phyloP scores from a whole-genome alignment of 1,139 yeast species.

The Taphrina confusa region DNA sequence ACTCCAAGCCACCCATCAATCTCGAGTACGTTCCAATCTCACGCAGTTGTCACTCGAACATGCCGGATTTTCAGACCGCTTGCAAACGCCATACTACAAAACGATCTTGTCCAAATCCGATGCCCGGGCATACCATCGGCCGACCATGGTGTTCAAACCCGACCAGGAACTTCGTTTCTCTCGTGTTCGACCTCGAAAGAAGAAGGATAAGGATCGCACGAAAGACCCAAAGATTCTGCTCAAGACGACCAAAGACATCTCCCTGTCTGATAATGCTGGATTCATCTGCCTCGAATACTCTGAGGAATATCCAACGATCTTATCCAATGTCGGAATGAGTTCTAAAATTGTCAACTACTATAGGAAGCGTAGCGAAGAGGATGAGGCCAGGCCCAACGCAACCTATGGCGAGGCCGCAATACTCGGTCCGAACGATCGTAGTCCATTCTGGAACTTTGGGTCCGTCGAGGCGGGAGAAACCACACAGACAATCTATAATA shows the following conservation, averaged over 20 bases:
- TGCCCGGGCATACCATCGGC: slow-evolving; percentile 78
- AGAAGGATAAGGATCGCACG: slow-evolving; percentile 79
- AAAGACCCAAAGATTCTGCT: slow-evolving; percentile 55
- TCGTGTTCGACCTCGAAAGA: slow-evolving; percentile 75
- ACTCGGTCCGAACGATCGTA: slow-evolving; percentile 88
- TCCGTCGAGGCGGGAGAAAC: slow-evolving; percentile 92
- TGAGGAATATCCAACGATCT: slow-evolving; percentile 81
- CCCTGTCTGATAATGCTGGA: slow-evolving; percentile 79
- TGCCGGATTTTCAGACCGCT: slow-evolving; percentile 77
- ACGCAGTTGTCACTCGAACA: slow-evolving; percentile 92
- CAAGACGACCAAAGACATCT: slow-evolving; percentile 68
- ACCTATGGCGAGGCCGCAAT: slow-evolving; percentile 95
- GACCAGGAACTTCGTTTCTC: slow-evolving; percentile 76
- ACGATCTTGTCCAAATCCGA: slow-evolving; percentile 71
- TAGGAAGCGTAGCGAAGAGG: slow-evolving; percentile 79
- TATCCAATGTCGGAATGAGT: slow-evolving; percentile 95
- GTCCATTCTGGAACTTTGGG: slow-evolving; percentile 99
- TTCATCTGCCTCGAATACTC: slow-evolving; percentile 82
- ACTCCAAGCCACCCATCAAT: slow-evolving; percentile 80
- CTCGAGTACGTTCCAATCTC: slow-evolving; percentile 88
- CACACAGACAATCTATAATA: slow-evolving; percentile 90
- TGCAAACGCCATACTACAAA: slow-evolving; percentile 89
- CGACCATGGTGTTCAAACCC: slow-evolving; percentile 71
- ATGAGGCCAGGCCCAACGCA: slow-evolving; percentile 80
- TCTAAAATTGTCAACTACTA: slow-evolving; percentile 90